Conservation (phyloP, 2,329 filamentous ascomycete genomes). For the Plenodomus biglobosus region DNA sequence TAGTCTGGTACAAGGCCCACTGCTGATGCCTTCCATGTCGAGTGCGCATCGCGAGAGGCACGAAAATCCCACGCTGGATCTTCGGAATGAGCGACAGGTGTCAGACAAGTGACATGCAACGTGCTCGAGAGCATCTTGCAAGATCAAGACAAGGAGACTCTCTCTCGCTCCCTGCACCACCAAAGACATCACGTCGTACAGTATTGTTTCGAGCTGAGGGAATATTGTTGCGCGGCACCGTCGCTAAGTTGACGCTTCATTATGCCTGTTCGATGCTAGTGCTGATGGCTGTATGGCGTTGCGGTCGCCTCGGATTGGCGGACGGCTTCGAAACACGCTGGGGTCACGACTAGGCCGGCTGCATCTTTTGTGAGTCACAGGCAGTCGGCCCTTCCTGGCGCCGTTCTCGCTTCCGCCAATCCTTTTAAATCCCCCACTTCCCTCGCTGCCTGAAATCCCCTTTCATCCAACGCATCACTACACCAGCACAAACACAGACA, state of each 20-base stretch:
- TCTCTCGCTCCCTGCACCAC: background rate
- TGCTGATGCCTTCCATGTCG: slow-evolving; percentile 22
- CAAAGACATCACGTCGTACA: background rate
- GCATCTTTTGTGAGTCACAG: slow-evolving; percentile 24
- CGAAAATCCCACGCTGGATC: too few species aligned
- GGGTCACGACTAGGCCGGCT: slow-evolving; percentile 11
- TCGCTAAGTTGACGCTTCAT: slow-evolving; percentile 4
- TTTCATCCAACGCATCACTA: slow-evolving; percentile 23
- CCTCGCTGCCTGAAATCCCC: slow-evolving; percentile 37
- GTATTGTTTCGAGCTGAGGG: background rate
- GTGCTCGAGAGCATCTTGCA: background rate
- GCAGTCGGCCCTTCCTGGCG: slow-evolving; percentile 12
- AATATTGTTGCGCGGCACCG: slow-evolving; percentile 1
- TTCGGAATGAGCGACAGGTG: background rate
- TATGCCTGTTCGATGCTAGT: slow-evolving; percentile 10
- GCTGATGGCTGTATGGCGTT: slow-evolving; percentile 14
- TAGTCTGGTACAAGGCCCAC: slow-evolving; percentile 13
- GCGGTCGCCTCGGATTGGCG: slow-evolving; percentile 11
- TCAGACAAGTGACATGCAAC: background rate
- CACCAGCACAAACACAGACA: slow-evolving; percentile 31
- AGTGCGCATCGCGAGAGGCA: background rate
- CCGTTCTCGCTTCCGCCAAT: slow-evolving; percentile 22
- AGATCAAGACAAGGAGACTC: too few species aligned
- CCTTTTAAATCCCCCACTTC: slow-evolving; percentile 28
- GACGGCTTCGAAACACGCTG: background rate